Base-by-base conservation (phyloP, 208 protist species). In the Wallacemonas sp. region DNA sequence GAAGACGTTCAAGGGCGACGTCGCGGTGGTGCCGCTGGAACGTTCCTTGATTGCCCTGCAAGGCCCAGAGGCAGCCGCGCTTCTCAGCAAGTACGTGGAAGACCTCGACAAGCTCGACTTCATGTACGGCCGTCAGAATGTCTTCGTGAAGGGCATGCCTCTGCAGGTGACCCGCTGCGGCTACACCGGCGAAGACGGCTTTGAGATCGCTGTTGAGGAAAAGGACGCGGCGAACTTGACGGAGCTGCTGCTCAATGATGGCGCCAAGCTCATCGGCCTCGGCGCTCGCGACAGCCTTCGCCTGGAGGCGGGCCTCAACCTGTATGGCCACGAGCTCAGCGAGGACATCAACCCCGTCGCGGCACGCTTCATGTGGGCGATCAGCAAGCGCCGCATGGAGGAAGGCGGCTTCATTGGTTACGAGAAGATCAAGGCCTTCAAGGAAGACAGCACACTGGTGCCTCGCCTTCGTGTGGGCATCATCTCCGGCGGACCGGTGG, bases 131-230 rank as follows among this genome's bases (percentile, higher is more conserved):
- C 63, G 59, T 17, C 66, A 75, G 46, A 70, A 67, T 41, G 72
- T 85, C 46, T 46, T 41, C 12, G 58, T 95, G 22, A 71, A 81
- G 22, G 80, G 80, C 17, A 70, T 93, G 52, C 21, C 67, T 21
- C 33, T 79, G 52, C 71, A 73, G 33, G 57, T 98, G 19, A 89
- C 92, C 1, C 85, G 97, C 54, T 98, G 89, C 80, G 96, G 98
- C 32, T 99, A 99, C 84, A 99, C 98, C 9, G 98, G 98, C 52
- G 98, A 99, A 78, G 98, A 99, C 77, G 98, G 98, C 32, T 99
- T 99, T 70, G 98, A 99, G 78, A 97, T 99, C 30, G 67, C 80
- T 0, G 83, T 87, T n/a, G 36, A 29, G 9, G 46, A 76, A 29
- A 68, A 73, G 21, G 44, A 96, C 13, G 81, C 66, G 27, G 37